Evolutionary conservation across 805 yeast species (phyloP).

Genomic region (Maudiozyma turicensis): DNA sequence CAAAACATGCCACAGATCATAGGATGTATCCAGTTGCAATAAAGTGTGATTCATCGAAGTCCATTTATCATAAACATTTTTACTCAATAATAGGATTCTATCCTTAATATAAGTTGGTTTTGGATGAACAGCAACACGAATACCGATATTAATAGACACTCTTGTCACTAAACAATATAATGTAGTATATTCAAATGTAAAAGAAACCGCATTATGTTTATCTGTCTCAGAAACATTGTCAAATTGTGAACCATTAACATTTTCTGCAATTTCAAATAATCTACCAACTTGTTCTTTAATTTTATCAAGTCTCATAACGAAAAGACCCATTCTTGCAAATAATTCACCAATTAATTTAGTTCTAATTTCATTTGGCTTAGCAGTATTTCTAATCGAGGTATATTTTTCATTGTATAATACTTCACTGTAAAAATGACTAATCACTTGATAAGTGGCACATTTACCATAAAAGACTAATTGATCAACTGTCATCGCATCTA

Average conservation of each 20-base stretch:
- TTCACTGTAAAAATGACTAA: slow-evolving; percentile 14
- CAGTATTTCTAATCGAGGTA: slow-evolving; percentile 20
- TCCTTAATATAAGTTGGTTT: slow-evolving; percentile 4
- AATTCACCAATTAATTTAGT: slow-evolving; percentile 15
- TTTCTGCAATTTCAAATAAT: slow-evolving; percentile 11
- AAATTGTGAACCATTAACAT: not conserved
- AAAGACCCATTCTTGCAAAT: slow-evolving; percentile 8
- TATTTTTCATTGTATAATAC: slow-evolving; percentile 20
- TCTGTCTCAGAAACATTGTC: not conserved
- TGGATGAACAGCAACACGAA: slow-evolving; percentile 9
- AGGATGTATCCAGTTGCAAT: slow-evolving; percentile 9
- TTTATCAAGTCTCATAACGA: slow-evolving; percentile 8
- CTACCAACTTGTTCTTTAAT: slow-evolving; percentile 12
- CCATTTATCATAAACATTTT: slow-evolving; percentile 8
- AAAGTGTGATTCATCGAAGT: slow-evolving; percentile 7
- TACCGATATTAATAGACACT: slow-evolving; percentile 8
- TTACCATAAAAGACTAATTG: slow-evolving; percentile 15
- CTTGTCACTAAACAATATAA: slow-evolving; percentile 3
- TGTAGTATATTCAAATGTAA: not conserved
- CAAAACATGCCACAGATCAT: slow-evolving; percentile 12
- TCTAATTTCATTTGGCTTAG: slow-evolving; percentile 15
- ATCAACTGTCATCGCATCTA: slow-evolving; percentile 10
- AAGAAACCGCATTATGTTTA: not conserved
- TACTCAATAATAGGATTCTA: slow-evolving; percentile 1
- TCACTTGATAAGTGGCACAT: slow-evolving; percentile 10